phyloP scores from a whole-genome alignment of 768 basidiomycete species.

The Hypholoma fasciculare region DNA sequence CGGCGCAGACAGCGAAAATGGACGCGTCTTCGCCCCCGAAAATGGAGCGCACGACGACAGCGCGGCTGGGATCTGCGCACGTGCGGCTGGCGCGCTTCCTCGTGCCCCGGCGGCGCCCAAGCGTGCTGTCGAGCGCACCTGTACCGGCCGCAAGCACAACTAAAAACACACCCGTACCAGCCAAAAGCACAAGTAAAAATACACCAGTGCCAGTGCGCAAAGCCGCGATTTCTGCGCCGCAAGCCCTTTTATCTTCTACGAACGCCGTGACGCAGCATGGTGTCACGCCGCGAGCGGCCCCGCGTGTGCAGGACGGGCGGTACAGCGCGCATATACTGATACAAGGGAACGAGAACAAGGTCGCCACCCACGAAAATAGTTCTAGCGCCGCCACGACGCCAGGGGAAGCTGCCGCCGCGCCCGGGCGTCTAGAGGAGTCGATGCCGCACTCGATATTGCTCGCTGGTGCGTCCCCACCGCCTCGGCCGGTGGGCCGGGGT shows the following conservation, averaged over 20 bases:
- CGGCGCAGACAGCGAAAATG: background rate
- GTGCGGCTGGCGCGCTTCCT: background rate
- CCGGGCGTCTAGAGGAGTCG: background rate
- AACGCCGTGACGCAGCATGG: background rate
- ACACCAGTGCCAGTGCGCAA: conserved; percentile 2
- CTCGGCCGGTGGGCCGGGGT: background rate
- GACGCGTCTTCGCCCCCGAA: background rate
- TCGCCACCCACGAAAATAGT: no score
- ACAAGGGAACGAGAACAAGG: background rate
- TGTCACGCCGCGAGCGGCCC: background rate
- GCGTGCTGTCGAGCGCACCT: background rate
- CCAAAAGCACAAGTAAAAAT: no score
- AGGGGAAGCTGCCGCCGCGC: background rate
- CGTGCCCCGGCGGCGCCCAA: background rate
- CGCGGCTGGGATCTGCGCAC: background rate
- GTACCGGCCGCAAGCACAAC: no score
- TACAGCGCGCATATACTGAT: background rate
- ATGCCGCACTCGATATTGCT: background rate
- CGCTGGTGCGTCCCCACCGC: background rate
- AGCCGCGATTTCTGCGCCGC: conserved; percentile 16
- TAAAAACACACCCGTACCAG: no score
- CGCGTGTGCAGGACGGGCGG: background rate
- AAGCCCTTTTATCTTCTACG: conserved; percentile 5
- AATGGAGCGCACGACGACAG: background rate
- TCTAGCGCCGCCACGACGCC: background rate